phyloP scores from a whole-genome alignment of 2,329 filamentous ascomycete genomes.

The Podosphaera xanthii region DNA sequence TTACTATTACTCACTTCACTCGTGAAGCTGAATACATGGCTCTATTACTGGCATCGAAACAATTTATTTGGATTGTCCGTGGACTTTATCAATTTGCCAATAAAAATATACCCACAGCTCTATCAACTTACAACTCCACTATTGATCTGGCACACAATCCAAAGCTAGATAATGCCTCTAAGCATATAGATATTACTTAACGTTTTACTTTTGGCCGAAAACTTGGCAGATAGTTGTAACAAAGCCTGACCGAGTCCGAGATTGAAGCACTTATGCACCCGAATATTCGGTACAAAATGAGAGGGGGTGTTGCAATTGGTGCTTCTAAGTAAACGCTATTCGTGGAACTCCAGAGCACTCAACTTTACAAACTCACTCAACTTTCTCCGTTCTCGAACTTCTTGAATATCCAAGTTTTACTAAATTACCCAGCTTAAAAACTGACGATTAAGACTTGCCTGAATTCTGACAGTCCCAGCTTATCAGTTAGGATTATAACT shows the following conservation, averaged over 20 bases:
- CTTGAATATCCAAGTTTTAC: too few species aligned
- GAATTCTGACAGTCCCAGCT: too few species aligned
- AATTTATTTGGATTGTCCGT: background rate
- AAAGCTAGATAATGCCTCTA: background rate
- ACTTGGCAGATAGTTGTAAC: background rate
- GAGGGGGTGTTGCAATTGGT: background rate
- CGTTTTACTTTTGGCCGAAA: background rate
- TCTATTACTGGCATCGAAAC: background rate
- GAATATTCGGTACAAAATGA: background rate
- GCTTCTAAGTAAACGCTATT: background rate
- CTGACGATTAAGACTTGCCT: too few species aligned
- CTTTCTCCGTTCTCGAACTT: too few species aligned
- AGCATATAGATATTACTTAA: background rate
- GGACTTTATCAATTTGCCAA: background rate
- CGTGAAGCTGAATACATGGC: conserved; percentile 1
- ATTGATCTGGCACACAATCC: background rate
- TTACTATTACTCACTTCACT: background rate
- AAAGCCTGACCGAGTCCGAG: background rate
- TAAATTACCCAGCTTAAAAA: too few species aligned
- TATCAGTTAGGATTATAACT: too few species aligned
- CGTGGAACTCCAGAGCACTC: too few species aligned
- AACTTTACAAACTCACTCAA: too few species aligned
- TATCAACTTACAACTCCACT: background rate
- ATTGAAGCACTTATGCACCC: background rate
- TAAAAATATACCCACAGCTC: background rate